Conservation (phyloP, 1,284 basidiomycete species). For the Marasmius sp. region DNA sequence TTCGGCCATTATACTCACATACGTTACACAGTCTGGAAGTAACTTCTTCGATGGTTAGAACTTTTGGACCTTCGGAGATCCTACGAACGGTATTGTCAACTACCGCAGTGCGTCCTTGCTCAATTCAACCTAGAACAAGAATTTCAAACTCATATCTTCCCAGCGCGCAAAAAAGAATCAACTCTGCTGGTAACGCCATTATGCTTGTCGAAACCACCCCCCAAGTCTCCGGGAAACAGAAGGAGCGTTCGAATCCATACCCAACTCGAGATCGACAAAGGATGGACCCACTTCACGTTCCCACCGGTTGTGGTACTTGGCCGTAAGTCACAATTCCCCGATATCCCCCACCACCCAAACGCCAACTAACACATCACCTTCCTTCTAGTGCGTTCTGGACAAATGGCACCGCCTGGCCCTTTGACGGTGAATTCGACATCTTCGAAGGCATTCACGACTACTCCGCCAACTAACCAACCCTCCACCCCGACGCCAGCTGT, state of each 20-base stretch:
- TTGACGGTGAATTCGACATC: no score
- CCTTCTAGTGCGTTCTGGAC: constrained; percentile 46
- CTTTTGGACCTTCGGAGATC: constrained; percentile 75
- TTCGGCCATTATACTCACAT: background rate
- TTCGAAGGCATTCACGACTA: constrained; percentile 81
- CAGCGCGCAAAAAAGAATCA: constrained; percentile 57
- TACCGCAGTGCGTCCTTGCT: constrained; percentile 48
- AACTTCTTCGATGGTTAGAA: constrained; percentile 82
- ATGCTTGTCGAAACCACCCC: constrained; percentile 85
- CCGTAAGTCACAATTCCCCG: constrained; percentile 45
- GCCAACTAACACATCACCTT: constrained; percentile 1
- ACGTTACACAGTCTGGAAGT: constrained; percentile 48
- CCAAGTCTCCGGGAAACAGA: constrained; percentile 60
- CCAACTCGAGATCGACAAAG: constrained; percentile 60
- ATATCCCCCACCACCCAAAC: background rate
- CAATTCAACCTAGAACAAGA: background rate
- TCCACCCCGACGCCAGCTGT: constrained; percentile 78
- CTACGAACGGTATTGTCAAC: constrained; percentile 51
- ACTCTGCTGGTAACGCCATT: constrained; percentile 69
- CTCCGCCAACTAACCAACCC: constrained; percentile 76
- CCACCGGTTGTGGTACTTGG: constrained; percentile 87
- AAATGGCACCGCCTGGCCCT: constrained; percentile 73
- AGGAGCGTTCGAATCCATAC: constrained; percentile 79
- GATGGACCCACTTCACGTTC: constrained; percentile 90
- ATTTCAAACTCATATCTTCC: background rate